phyloP scores from a whole-genome alignment of 2,329 filamentous ascomycete species.

The Cytospora chrysosperma region DNA sequence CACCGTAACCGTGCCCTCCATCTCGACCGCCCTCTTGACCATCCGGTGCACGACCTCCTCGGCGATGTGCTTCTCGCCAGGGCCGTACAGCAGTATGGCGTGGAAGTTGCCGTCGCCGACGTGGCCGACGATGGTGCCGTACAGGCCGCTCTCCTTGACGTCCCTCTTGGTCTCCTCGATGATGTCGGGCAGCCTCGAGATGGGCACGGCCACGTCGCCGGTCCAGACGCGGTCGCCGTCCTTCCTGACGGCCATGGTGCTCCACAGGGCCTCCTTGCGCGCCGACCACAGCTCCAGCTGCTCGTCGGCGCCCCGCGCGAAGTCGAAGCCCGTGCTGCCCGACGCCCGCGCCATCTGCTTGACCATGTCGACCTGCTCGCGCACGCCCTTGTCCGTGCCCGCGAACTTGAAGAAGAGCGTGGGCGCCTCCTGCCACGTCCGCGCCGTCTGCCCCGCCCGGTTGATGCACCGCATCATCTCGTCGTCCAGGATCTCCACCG shows the following conservation, averaged over 20 bases:
- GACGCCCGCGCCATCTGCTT: slow-evolving; percentile 59
- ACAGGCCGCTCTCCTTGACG: slow-evolving; percentile 43
- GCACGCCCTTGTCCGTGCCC: slow-evolving; percentile 67
- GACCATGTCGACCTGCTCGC: slow-evolving; percentile 74
- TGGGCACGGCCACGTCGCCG: slow-evolving; percentile 67
- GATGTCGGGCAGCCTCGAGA: slow-evolving; percentile 57
- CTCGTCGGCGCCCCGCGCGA: slow-evolving; percentile 69
- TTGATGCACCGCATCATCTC: slow-evolving; percentile 78
- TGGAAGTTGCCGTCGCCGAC: slow-evolving; percentile 82
- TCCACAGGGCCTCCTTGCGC: slow-evolving; percentile 45
- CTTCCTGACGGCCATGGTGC: slow-evolving; percentile 55
- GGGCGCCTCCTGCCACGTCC: slow-evolving; percentile 68
- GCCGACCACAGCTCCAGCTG: slow-evolving; percentile 68
- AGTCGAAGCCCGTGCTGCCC: slow-evolving; percentile 71
- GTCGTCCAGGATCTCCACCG: slow-evolving; percentile 91
- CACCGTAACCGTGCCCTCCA: slow-evolving; percentile 79
- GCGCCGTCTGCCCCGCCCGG: slow-evolving; percentile 63
- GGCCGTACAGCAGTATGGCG: slow-evolving; percentile 59
- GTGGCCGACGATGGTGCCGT: slow-evolving; percentile 63
- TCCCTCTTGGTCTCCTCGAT: slow-evolving; percentile 37
- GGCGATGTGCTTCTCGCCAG: slow-evolving; percentile 64
- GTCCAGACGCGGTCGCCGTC: slow-evolving; percentile 59
- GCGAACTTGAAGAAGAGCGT: slow-evolving; percentile 85
- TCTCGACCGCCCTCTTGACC: slow-evolving; percentile 81
- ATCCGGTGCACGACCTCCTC: slow-evolving; percentile 76